Evolutionary conservation across 106 monocot species (phyloP).

Genomic region (Hemerocallis citrina): DNA sequence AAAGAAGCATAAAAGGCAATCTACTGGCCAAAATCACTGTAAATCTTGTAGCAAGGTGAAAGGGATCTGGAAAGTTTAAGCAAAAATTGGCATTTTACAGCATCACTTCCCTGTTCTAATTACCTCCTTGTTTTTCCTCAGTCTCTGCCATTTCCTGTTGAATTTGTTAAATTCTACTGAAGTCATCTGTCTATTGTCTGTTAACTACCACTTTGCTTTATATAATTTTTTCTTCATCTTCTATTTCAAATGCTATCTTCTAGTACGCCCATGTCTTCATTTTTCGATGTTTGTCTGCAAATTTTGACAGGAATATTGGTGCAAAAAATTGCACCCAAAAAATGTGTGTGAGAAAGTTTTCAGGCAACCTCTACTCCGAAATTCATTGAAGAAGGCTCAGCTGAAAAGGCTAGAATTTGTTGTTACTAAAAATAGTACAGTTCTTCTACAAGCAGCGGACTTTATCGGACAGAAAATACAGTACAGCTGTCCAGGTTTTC

Average conservation of each 20-base stretch:
- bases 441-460: conserved; percentile 77
- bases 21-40: too few species aligned
- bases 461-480: conserved; percentile 81
- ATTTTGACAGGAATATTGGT: conserved; percentile 91
- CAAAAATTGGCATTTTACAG: too few species aligned
- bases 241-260: not conserved
- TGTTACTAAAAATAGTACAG: conserved; percentile 55
- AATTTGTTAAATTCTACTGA: too few species aligned
- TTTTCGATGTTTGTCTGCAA: too few species aligned
- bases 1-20: too few species aligned
- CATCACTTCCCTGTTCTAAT: too few species aligned
- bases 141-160: too few species aligned
- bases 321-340: conserved; percentile 92
- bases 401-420: conserved; percentile 62
- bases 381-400: conserved; percentile 66
- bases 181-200: too few species aligned
- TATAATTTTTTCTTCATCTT: not conserved
- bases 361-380: conserved; percentile 62
- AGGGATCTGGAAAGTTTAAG: too few species aligned
- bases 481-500: conserved; percentile 78
- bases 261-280: not conserved
- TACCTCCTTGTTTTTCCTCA: too few species aligned
- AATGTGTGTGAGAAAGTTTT: conserved; percentile 89
- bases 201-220: not conserved
- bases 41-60: too few species aligned